Conservation (phyloP, 1,284 basidiomycete genomes). For the Fomes fomentarius region DNA sequence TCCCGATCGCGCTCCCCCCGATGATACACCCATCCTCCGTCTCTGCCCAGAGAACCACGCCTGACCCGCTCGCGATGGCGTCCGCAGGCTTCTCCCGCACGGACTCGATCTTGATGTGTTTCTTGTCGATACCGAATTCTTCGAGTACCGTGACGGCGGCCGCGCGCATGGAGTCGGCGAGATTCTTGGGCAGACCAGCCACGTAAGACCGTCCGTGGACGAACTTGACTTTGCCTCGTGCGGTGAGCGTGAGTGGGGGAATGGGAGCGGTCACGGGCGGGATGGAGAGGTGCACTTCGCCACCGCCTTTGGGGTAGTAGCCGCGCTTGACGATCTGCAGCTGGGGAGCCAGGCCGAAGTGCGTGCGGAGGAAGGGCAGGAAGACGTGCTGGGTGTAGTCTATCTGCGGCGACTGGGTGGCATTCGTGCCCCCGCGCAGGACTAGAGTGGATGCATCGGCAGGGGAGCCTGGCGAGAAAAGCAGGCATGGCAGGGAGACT, state of each 20-base stretch:
- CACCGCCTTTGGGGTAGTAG: slow-evolving; percentile 73
- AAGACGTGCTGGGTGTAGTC: slow-evolving; percentile 68
- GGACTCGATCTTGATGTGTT: slow-evolving; percentile 43
- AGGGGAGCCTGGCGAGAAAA: slow-evolving; percentile 46
- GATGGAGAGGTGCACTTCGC: slow-evolving; percentile 52
- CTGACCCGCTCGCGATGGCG: slow-evolving; percentile 62
- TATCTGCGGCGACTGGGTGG: slow-evolving; percentile 65
- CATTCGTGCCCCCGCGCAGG: slow-evolving; percentile 73
- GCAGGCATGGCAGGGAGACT: slow-evolving; percentile 66
- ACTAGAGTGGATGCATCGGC: slow-evolving; percentile 45
- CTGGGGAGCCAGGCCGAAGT: slow-evolving; percentile 51
- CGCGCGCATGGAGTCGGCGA: slow-evolving; percentile 57
- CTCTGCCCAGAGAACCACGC: slow-evolving; percentile 73
- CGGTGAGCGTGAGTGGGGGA: slow-evolving; percentile 48
- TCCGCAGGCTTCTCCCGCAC: slow-evolving; percentile 50
- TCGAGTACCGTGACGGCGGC: slow-evolving; percentile 51
- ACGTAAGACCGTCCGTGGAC: slow-evolving; percentile 64
- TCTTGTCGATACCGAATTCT: slow-evolving; percentile 25
- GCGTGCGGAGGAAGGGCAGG: slow-evolving; percentile 61
- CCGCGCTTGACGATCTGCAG: slow-evolving; percentile 58
- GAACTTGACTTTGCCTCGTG: slow-evolving; percentile 52
- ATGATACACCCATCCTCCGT: slow-evolving; percentile 64
- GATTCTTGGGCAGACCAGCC: slow-evolving; percentile 54
- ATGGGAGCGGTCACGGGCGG: slow-evolving; percentile 45
- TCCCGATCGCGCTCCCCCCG: slow-evolving; percentile 65